Conservation (phyloP, 2,329 filamentous ascomycete genomes). For the Aspergillus hiratsukae region DNA sequence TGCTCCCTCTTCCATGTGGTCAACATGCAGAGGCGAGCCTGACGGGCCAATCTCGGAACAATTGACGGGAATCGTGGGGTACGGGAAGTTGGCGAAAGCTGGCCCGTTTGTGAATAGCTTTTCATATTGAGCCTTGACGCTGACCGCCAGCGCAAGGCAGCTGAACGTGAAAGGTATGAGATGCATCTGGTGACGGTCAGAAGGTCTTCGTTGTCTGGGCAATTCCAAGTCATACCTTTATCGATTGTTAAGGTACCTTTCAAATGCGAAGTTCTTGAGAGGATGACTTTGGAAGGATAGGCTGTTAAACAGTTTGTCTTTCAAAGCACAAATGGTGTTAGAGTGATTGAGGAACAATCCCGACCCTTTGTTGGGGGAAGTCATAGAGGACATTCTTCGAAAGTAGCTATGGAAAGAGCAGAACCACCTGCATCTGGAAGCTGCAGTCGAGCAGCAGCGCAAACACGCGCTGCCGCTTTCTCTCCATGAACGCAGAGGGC, state of each 20-base stretch:
- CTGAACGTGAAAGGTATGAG: slow-evolving; percentile 16
- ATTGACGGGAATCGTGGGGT: slow-evolving; percentile 18
- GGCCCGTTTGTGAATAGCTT: slow-evolving; percentile 25
- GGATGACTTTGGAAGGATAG: background rate
- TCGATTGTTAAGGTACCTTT: background rate
- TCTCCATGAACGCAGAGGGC: background rate
- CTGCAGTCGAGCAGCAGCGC: background rate
- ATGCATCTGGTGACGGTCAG: slow-evolving; percentile 11
- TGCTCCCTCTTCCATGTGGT: slow-evolving; percentile 38
- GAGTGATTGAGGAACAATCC: background rate
- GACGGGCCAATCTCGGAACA: slow-evolving; percentile 25
- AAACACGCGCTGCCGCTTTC: background rate
- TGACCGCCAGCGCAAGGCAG: slow-evolving; percentile 13
- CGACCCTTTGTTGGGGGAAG: background rate
- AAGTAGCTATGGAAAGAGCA: background rate
- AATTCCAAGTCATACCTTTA: background rate
- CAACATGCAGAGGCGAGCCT: slow-evolving; percentile 27
- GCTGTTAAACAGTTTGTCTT: background rate
- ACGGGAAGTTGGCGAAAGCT: slow-evolving; percentile 15
- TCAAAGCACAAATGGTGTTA: background rate
- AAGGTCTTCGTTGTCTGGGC: background rate
- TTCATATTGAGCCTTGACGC: slow-evolving; percentile 14
- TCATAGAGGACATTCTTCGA: background rate
- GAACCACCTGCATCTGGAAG: background rate
- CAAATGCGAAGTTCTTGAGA: background rate